A percentile compares a stretch with the other conserved stretches of the same genome.
These are phyloP conservation scores for Bifiguratus adelaidae DNA, from an alignment of 192 early-diverging fungal species.

Conservation along the genomic window DNA sequence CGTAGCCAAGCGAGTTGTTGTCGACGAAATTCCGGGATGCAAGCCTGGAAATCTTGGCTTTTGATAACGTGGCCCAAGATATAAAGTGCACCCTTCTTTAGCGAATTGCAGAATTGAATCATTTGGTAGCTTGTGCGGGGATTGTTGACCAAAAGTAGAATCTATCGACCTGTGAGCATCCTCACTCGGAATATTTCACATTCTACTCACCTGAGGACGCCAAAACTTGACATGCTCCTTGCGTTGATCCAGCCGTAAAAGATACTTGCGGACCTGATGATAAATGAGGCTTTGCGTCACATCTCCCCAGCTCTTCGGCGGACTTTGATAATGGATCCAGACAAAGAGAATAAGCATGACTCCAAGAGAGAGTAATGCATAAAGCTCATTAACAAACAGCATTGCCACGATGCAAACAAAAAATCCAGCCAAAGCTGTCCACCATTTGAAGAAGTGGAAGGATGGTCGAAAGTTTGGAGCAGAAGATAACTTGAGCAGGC, in stretches of 20 bases:
- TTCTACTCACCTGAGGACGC: constrained; percentile 36
- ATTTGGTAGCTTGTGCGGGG: constrained; percentile 41
- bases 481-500: constrained; percentile 48
- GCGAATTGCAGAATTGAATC: constrained; percentile 54
- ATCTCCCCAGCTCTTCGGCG: constrained; percentile 62
- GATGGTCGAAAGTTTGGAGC: constrained; percentile 62
- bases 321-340: constrained; percentile 51
- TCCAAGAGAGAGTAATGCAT: constrained; percentile 33
- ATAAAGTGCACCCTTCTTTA: constrained; percentile 63
- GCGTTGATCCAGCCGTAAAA: constrained; percentile 47
- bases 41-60: constrained; percentile 35
- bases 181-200: no score
- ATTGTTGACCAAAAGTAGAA: constrained; percentile 50
- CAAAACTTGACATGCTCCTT: constrained; percentile 66
- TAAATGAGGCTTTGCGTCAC: constrained; percentile 60
- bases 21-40: constrained; percentile 31
- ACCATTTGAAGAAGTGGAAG: constrained; percentile 55
- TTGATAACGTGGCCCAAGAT: constrained; percentile 52
- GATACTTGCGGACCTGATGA: constrained; percentile 62
- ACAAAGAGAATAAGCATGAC: constrained; percentile 43
- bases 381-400: constrained; percentile 38
- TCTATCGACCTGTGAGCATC: no score
- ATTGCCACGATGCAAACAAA: constrained; percentile 38
- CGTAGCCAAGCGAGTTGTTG: constrained; percentile 49
- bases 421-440: constrained; percentile 46